A percentile compares a stretch with the other conserved stretches of the same genome.
These are phyloP conservation scores for Geotrichum histeridarum DNA, from an alignment of 1,139 yeast genomes.

Conservation along the genomic window DNA sequence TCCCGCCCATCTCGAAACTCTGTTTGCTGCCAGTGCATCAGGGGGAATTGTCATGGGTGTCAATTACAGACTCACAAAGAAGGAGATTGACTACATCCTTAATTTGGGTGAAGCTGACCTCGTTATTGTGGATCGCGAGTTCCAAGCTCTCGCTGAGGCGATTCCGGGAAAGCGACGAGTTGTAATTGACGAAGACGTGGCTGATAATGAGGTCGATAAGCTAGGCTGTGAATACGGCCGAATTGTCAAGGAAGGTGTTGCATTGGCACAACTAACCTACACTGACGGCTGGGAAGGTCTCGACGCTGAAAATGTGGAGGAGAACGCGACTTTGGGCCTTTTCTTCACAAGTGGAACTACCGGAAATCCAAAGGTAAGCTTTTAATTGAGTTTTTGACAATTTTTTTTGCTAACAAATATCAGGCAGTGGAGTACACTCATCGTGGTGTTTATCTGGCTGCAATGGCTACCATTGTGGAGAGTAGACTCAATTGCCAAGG, in stretches of 20 bases:
- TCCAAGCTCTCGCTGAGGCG: conserved; percentile 27
- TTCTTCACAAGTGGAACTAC: conserved; percentile 72
- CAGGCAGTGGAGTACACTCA: conserved; percentile 62
- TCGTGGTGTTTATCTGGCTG: conserved; percentile 37
- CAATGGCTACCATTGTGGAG: conserved; percentile 36
- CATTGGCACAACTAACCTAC: conserved; percentile 20
- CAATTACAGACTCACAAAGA: conserved; percentile 35
- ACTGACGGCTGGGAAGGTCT: conserved; percentile 27
- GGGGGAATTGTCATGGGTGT: conserved; percentile 38
- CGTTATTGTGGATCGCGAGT: conserved; percentile 37
- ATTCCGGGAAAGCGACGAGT: conserved; percentile 20
- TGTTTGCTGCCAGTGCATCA: conserved; percentile 37
- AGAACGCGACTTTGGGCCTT: conserved; percentile 33
- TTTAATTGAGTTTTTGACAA: not conserved
- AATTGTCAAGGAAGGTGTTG: conserved; percentile 30
- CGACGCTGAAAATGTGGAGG: conserved; percentile 31
- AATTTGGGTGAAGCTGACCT: conserved; percentile 35
- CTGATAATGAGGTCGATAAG: conserved; percentile 22
- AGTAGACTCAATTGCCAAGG: conserved; percentile 35
- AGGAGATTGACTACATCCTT: conserved; percentile 36
- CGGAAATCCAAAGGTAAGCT: conserved; percentile 53
- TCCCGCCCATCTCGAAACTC: conserved; percentile 39
- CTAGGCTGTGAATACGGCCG: conserved; percentile 29
- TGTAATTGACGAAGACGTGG: conserved; percentile 34
- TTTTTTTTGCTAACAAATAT: not conserved